A percentile compares a stretch with the other conserved stretches of the same genome.
These are phyloP conservation scores for Erythrophleum ivorense DNA, from an alignment of 331 rosid species.

Conservation along the genomic window DNA sequence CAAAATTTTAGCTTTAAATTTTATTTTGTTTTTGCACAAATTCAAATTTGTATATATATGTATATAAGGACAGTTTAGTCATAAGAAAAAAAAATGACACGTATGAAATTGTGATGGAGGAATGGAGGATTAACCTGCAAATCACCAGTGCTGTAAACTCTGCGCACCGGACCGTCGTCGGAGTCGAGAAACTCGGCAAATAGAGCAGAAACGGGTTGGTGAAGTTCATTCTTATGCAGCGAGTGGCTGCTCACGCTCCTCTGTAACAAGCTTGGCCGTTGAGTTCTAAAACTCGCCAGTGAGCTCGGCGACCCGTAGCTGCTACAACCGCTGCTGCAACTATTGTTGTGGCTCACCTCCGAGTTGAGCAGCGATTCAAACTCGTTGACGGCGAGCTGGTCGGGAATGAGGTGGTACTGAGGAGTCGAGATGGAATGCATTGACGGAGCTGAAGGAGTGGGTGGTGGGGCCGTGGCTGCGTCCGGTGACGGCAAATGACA, in stretches of 20 bases:
- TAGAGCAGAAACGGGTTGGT: slow-evolving; percentile 46
- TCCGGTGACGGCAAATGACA: slow-evolving; percentile 6
- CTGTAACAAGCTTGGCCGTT: slow-evolving; percentile 47
- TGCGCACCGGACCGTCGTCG: slow-evolving; percentile 51
- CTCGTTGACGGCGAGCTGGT: slow-evolving; percentile 38
- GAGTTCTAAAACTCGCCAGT: slow-evolving; percentile 48
- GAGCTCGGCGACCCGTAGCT: slow-evolving; percentile 76
- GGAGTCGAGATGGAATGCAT: slow-evolving; percentile 35
- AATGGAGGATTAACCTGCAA: slow-evolving; percentile 68
- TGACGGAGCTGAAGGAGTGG: not conserved
- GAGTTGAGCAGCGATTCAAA: slow-evolving; percentile 50
- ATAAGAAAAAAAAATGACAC: not conserved
- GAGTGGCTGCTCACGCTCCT: slow-evolving; percentile 74
- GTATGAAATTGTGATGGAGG: not conserved
- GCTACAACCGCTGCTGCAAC: slow-evolving; percentile 70
- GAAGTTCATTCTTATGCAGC: slow-evolving; percentile 57
- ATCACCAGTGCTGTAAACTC: slow-evolving; percentile 78
- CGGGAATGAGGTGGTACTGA: slow-evolving; percentile 11
- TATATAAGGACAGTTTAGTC: not conserved
- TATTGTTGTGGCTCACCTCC: slow-evolving; percentile 50
- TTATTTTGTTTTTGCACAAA: no score
- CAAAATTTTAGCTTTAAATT: no score
- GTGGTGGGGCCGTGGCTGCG: not conserved
- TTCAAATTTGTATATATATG: no score
- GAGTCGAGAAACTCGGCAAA: slow-evolving; percentile 49